phyloP scores from a whole-genome alignment of 1,139 yeast species.

The Fermentozyma sake region DNA sequence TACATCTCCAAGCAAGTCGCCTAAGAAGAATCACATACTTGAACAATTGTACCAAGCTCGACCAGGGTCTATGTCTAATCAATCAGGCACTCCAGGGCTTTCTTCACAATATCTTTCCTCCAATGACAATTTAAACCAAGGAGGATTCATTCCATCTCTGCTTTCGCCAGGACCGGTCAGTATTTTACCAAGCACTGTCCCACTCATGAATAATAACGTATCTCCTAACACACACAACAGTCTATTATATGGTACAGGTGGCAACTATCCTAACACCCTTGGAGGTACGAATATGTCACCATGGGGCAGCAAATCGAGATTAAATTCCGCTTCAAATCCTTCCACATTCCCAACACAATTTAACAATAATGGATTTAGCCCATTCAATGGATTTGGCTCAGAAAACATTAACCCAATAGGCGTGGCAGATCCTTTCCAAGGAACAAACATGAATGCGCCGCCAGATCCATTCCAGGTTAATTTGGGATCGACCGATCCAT shows the following conservation, averaged over 20 bases:
- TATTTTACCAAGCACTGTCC: slow-evolving; percentile 4
- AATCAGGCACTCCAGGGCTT: slow-evolving; percentile 15
- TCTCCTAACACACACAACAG: slow-evolving; percentile 9
- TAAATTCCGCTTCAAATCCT: slow-evolving; percentile 8
- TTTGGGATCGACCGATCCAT: no score
- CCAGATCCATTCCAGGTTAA: slow-evolving; percentile 1
- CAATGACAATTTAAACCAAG: slow-evolving; percentile 2
- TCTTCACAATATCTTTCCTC: slow-evolving; percentile 2
- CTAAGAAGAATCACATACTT: slow-evolving; percentile 26
- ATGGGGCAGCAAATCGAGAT: slow-evolving; percentile 12
- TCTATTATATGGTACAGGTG: slow-evolving; percentile 5
- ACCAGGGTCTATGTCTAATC: slow-evolving; percentile 22
- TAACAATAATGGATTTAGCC: slow-evolving; percentile 9
- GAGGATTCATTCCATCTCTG: slow-evolving; percentile 4
- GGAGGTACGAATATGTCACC: slow-evolving; percentile 10
- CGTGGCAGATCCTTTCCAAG: slow-evolving; percentile 1
- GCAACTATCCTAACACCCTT: not conserved
- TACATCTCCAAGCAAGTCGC: slow-evolving; percentile 6
- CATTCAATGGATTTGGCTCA: slow-evolving; percentile 9
- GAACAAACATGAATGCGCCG: not conserved
- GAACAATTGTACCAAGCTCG: slow-evolving; percentile 33
- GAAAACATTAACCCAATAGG: slow-evolving; percentile 1
- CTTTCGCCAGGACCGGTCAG: slow-evolving; percentile 3
- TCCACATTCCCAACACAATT: slow-evolving; percentile 7
- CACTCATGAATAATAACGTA: slow-evolving; percentile 4